phyloP scores from a whole-genome alignment of 495 filamentous ascomycete species.

The Aspergillus mulundensis region DNA sequence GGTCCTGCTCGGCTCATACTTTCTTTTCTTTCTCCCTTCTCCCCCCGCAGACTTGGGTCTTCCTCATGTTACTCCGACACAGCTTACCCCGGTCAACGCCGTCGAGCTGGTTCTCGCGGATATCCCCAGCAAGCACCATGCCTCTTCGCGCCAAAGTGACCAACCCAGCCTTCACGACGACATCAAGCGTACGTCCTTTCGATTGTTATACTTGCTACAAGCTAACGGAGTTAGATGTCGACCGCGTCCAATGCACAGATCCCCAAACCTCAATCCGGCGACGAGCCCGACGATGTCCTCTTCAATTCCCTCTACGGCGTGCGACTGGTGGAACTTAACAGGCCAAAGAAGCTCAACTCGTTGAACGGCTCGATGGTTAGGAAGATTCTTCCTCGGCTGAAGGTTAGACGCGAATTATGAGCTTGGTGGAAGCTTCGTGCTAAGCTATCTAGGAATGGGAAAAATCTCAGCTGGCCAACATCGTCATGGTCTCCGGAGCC shows the following conservation, averaged over 20 bases:
- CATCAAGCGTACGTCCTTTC: conserved; percentile 28
- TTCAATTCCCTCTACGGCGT: conserved; percentile 86
- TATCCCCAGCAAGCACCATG: conserved; percentile 55
- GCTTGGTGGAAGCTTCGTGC: neutral
- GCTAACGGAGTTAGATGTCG: conserved; percentile 50
- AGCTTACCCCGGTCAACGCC: conserved; percentile 42
- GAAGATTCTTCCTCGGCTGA: conserved; percentile 82
- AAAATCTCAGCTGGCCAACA: conserved; percentile 88
- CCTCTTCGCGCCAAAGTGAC: conserved; percentile 82
- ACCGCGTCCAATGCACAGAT: conserved; percentile 32
- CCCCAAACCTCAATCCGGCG: conserved; percentile 50
- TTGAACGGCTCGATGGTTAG: conserved; percentile 89
- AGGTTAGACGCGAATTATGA: conserved; percentile 36
- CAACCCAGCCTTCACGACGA: conserved; percentile 53
- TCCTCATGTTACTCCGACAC: conserved; percentile 52
- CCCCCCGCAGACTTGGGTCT: conserved; percentile 19
- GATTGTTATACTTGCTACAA: neutral
- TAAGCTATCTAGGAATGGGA: conserved; percentile 67
- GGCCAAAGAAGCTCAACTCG: conserved; percentile 83
- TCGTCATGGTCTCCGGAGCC: conserved; percentile 86
- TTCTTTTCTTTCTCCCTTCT: conserved; percentile 17
- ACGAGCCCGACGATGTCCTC: conserved; percentile 86
- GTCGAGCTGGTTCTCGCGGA: conserved; percentile 54
- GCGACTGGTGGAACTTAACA: conserved; percentile 89
- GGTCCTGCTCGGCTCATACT: conserved; percentile 13